Percentiles rank a stretch among this genome's conserved stretches.
phyloP scores from a whole-genome alignment of 306 rosid species.

The Glycine tomentella region DNA sequence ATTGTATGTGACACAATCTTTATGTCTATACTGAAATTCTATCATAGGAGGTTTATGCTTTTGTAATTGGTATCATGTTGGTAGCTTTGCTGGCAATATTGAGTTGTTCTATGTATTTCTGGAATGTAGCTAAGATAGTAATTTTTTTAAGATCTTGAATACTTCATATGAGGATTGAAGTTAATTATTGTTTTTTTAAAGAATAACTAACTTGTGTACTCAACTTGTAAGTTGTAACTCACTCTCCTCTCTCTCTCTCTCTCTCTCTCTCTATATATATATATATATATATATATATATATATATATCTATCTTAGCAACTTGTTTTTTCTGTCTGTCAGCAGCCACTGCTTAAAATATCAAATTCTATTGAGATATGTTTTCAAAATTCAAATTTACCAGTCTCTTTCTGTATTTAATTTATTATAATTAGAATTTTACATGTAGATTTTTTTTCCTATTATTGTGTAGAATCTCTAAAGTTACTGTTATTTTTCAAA shows the following conservation, averaged over 20 bases:
- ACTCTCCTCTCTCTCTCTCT: background rate
- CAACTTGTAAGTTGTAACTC: background rate
- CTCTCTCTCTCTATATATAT: constrained; percentile 6
- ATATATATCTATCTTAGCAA: background rate
- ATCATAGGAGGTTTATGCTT: background rate
- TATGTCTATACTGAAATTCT: constrained; percentile 19
- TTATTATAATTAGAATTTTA: background rate
- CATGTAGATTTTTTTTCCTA: background rate
- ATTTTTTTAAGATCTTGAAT: constrained; percentile 16
- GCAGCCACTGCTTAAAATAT: constrained; percentile 16
- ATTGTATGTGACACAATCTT: background rate
- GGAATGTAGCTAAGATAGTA: background rate
- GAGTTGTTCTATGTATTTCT: constrained; percentile 21
- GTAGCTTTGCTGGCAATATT: constrained; percentile 28
- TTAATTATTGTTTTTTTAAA: background rate
- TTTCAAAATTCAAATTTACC: background rate
- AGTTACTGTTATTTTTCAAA: constrained; percentile 3
- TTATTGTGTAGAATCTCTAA: constrained; percentile 22
- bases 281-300: no score
- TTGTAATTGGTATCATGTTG: constrained; percentile 13
- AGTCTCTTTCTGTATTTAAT: constrained; percentile 16
- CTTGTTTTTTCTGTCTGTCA: constrained; percentile 22
- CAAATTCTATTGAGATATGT: constrained; percentile 22
- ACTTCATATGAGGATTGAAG: background rate
- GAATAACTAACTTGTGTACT: background rate